Percentiles rank a stretch among this genome's conserved stretches.
Evolutionary conservation across 208 protist genomes (phyloP).

Genomic region (Trypanosoma brucei): DNA sequence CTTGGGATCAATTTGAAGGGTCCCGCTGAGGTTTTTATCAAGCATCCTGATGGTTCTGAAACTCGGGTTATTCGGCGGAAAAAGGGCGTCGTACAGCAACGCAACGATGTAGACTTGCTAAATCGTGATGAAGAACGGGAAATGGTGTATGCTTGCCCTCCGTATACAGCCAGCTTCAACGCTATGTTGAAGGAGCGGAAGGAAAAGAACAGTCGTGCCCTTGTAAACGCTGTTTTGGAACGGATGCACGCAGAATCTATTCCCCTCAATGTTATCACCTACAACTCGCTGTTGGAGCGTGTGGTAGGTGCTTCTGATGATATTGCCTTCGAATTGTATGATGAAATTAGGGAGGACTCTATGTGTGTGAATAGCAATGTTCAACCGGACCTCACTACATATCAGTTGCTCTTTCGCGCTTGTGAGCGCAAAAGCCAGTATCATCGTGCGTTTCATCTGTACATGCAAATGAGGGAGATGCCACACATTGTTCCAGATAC

Average conservation of each 20-base stretch:
- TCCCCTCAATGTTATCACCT: conserved; percentile 84
- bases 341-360: conserved; percentile 77
- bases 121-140: conserved; percentile 61
- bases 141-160: conserved; percentile 61
- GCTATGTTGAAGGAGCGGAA: conserved; percentile 46
- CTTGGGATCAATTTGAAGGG: conserved; percentile 15
- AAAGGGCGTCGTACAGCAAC: conserved; percentile 1
- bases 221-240: conserved; percentile 67
- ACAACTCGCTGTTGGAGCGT: conserved; percentile 87
- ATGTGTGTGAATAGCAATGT: conserved; percentile 50
- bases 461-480: conserved; percentile 76
- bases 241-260: conserved; percentile 84
- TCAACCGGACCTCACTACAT: conserved; percentile 74
- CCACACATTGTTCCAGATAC: conserved; percentile 77
- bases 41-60: conserved; percentile 55
- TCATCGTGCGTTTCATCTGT: conserved; percentile 76
- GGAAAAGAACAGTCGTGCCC: conserved; percentile 42
- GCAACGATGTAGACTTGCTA: not conserved
- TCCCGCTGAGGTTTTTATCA: conserved; percentile 56
- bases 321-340: conserved; percentile 78
- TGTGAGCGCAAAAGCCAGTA: conserved; percentile 85
- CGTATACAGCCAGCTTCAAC: conserved; percentile 89
- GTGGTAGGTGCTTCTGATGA: conserved; percentile 72
- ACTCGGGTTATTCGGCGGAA: conserved; percentile 48
- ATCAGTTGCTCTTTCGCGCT: conserved; percentile 76